Percentiles rank a stretch among this genome's conserved stretches.
Evolutionary conservation across 768 basidiomycete genomes (phyloP).

Genomic region (Gloeophyllum trabeum): DNA sequence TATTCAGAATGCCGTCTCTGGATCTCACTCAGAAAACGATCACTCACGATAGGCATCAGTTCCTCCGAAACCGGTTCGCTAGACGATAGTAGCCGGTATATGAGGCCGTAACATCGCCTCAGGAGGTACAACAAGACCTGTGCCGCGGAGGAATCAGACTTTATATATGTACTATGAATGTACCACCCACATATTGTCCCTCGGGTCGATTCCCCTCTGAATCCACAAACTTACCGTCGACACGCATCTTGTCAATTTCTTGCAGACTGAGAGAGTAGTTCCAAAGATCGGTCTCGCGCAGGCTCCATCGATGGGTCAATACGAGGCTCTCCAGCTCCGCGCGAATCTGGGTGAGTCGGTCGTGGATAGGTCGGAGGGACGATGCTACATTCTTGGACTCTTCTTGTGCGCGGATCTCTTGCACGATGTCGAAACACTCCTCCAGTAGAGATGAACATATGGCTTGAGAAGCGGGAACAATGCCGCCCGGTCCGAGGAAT

Average conservation of each 20-base stretch:
- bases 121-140: constrained; percentile 90
- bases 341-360: constrained; percentile 79
- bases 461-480: constrained; percentile 86
- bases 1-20: background rate
- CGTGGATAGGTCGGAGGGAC: constrained; percentile 85
- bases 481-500: constrained; percentile 85
- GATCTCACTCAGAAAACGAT: background rate
- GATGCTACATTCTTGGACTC: constrained; percentile 81
- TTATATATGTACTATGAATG: background rate
- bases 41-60: constrained; percentile 83
- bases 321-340: constrained; percentile 84
- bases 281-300: constrained; percentile 88
- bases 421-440: constrained; percentile 90
- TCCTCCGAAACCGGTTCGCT: constrained; percentile 98
- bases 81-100: constrained; percentile 86
- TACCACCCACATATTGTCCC: constrained; percentile 82
- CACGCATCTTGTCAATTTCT: constrained; percentile 94
- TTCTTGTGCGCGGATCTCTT: constrained; percentile 91
- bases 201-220: constrained; percentile 83
- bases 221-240: constrained; percentile 96
- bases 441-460: constrained; percentile 87
- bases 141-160: background rate
- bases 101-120: constrained; percentile 90
- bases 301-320: constrained; percentile 93
- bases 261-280: constrained; percentile 90